Base-by-base conservation (phyloP, 192 early-diverging fungal species). In the Rhizophagus prolifer region DNA sequence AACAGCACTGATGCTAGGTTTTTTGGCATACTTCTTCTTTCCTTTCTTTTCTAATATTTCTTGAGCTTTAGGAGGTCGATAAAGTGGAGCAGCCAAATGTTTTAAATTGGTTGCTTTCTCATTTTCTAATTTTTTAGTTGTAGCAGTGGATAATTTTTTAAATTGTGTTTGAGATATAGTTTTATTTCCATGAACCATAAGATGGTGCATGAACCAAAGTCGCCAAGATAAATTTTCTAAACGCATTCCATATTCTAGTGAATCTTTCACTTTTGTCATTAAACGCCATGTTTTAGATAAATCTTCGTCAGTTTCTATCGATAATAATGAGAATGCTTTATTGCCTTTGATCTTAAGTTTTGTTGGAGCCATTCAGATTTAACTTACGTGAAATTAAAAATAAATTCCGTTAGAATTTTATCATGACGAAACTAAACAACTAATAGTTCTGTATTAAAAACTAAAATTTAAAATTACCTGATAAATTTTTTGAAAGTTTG, bases 141-240 rank as follows among this genome's bases (percentile, higher is more conserved):
- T 87, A 9, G 80, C 77, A 1, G 85, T 81, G 31, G 88, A 88
- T 38, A 91, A 85, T 73, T 88, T 91, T 70, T 84, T 86, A 79
- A 81, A 83, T 85, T 76, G 85, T 62, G 46, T 82, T 72, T 66
- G 83, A 77, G 70, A 44, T 44, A 44, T 44, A 12, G 41, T 64
- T 54, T 81, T 83, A 31, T n/a, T 70, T 36, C 85, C 87, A 58
- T 91, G 88, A 54, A 89, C 83, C 41, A 84, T 75, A 31, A 87
- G 79, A 67, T 91, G 86, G 65, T 94, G 92, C 77, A 92, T 82
- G 76, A 93, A 92, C 94, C 94, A 95, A 41, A 95, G 81, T 44
- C 94, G 83, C 94, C 94, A 95, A 30, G 93, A 94, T 71, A 94
- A 86, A 79, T 95, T 95, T 76, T 94, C 94, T 26, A 94, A 80